A percentile compares a stretch with the other conserved stretches of the same genome.
Conservation (phyloP, 2,329 filamentous ascomycete genomes). For the Calonectria crousiana region DNA sequence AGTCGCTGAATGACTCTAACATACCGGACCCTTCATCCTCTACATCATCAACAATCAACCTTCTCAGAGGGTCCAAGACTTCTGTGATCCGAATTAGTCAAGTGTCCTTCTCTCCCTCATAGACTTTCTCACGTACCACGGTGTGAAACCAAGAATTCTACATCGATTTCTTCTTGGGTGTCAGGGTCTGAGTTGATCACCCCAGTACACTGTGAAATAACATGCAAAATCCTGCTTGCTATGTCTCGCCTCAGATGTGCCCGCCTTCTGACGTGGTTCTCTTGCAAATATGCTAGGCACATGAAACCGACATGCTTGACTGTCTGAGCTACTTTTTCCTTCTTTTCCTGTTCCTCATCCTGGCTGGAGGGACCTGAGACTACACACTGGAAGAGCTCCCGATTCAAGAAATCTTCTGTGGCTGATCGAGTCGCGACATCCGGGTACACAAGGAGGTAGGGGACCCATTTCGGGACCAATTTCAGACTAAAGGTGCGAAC, state of each 20-base stretch:
- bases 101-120: no score
- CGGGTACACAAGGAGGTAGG: constrained; percentile 61
- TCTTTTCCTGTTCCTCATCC: constrained; percentile 45
- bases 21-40: constrained; percentile 72
- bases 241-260: constrained; percentile 57
- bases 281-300: constrained; percentile 61
- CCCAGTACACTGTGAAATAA: constrained; percentile 56
- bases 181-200: constrained; percentile 54
- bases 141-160: constrained; percentile 43
- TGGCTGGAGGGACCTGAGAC: constrained; percentile 38
- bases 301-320: constrained; percentile 56
- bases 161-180: constrained; percentile 45
- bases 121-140: constrained; percentile 41
- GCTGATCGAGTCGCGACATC: constrained; percentile 56
- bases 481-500: constrained; percentile 40
- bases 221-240: constrained; percentile 56
- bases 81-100: constrained; percentile 42
- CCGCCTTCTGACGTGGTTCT: constrained; percentile 58
- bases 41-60: constrained; percentile 67
- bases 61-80: constrained; percentile 62
- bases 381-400: constrained; percentile 55
- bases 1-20: constrained; percentile 50
- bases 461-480: constrained; percentile 61
- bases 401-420: constrained; percentile 58
- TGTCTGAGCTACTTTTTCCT: constrained; percentile 36